Evolutionary conservation across 2,329 filamentous ascomycete species (phyloP).

Genomic region (Penicillium sp.): DNA sequence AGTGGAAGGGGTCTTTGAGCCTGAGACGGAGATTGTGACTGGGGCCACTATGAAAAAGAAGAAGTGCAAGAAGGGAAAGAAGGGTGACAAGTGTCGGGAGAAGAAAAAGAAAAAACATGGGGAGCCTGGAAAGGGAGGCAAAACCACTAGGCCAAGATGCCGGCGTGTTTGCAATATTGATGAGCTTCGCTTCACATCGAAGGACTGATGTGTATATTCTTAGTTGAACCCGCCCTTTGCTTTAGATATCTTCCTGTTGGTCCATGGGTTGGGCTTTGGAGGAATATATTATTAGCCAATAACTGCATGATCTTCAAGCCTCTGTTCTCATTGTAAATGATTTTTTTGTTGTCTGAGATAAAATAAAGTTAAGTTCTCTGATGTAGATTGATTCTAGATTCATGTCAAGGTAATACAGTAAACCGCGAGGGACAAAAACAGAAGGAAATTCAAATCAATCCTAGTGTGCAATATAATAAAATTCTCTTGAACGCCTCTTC

Average conservation of each 20-base stretch:
- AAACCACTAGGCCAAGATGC: slow-evolving; percentile 1
- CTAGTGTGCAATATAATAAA: background rate
- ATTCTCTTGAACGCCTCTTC: background rate
- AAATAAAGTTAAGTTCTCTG: background rate
- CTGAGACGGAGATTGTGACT: slow-evolving; percentile 8
- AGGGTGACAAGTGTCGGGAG: slow-evolving; percentile 13
- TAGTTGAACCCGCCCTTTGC: background rate
- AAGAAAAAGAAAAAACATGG: slow-evolving; percentile 2
- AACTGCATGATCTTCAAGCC: background rate
- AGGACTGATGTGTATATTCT: slow-evolving; percentile 1
- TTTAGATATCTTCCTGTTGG: background rate
- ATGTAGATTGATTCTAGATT: background rate
- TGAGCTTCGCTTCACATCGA: slow-evolving; percentile 6
- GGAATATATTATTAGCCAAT: background rate
- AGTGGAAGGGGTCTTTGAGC: background rate
- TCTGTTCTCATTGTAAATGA: background rate
- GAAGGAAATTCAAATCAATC: background rate
- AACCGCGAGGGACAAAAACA: background rate
- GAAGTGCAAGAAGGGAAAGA: slow-evolving; percentile 16
- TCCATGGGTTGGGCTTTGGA: background rate
- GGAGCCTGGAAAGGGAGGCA: background rate
- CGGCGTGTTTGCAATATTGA: slow-evolving; percentile 18
- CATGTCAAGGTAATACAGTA: background rate
- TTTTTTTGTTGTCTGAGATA: background rate
- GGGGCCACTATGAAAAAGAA: slow-evolving; percentile 6